Evolutionary conservation across 148 eudicot species (phyloP), one percentile per base, ranked within the genome.

Genomic region (Rheum nobile): DNA sequence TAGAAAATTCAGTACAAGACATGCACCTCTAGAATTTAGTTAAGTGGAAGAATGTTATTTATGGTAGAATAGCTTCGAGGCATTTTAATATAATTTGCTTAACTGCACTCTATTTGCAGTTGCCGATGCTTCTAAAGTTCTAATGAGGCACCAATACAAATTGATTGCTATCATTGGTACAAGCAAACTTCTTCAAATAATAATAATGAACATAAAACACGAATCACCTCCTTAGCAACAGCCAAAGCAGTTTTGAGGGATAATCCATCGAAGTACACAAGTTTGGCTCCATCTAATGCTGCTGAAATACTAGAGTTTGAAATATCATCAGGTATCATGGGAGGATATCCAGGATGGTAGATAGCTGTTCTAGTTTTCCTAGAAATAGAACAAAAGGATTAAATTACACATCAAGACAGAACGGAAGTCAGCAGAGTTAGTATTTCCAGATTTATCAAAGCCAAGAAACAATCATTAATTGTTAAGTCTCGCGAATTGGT

Each of bases 351-450:
- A 39, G 93, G 98, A 79, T 90, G 86, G 78, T 87, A 85, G 75
- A 93, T 93, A 82, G 96, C 88, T 68, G 98, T 93, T 16, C 98
- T 87, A 54, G 96, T 90, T 82, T 86, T 88, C 91, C 98, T 93
- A 90, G 54, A 65, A 71, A 69, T 75, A 79, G 70, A 6, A 65
- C 21, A 70, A 67, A 10, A 24, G 70, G 41, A 39, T 29, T 50
- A 74, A 3, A 65, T 14, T 65, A 28, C 47, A 67, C 75, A 37
- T 37, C 39, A 50, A 35, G 63, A 1, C 17, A 54, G 29, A 37
- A 46, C 38, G 72, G 12, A 71, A 31, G 22, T n/a, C 73, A 24
- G 29, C 31, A 22, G n/a, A 55, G 13, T 9, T 55, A 9, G 29
- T 24, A 55, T 22, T 8, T n/a, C 63, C 29, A 55, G 31, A 21